These are phyloP conservation scores for Ophiostoma quercus DNA, from an alignment of 2,329 filamentous ascomycete species.

Conservation along the genomic window DNA sequence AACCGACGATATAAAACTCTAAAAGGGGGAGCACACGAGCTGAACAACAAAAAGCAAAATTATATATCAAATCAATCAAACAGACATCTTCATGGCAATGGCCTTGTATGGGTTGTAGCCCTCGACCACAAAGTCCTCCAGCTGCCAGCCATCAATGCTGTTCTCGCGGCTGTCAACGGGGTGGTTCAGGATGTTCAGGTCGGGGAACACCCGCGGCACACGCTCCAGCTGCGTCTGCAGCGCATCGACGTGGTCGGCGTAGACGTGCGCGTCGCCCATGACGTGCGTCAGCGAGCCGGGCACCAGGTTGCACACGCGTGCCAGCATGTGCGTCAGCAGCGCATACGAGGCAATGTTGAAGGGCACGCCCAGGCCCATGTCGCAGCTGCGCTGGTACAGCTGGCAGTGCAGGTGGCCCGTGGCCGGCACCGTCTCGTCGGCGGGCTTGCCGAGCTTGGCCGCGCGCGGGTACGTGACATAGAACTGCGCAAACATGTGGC, in stretches of 20 bases:
- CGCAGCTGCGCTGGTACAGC: conserved; percentile 88
- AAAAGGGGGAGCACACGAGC: neutral
- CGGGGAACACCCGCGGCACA: conserved; percentile 76
- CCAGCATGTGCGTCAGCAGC: conserved; percentile 89
- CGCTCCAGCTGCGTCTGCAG: conserved; percentile 73
- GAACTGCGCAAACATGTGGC: conserved; percentile 97
- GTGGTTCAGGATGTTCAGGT: conserved; percentile 63
- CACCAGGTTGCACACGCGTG: conserved; percentile 75
- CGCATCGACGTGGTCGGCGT: conserved; percentile 86
- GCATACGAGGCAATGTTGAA: conserved; percentile 98
- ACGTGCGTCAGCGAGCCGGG: conserved; percentile 88
- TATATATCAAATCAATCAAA: conserved; percentile 41
- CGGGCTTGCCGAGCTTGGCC: neutral
- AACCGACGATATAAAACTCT: neutral
- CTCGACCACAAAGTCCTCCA: conserved; percentile 79
- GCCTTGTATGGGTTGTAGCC: conserved; percentile 87
- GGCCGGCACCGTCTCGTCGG: neutral
- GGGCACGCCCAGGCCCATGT: conserved; percentile 94
- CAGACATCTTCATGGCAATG: conserved; percentile 99
- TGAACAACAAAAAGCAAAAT: neutral
- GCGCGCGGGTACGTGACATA: conserved; percentile 69
- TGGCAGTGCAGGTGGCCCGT: conserved; percentile 69
- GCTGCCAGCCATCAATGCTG: conserved; percentile 83
- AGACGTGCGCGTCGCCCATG: conserved; percentile 98
- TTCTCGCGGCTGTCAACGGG: conserved; percentile 45